Conservation (phyloP, 2,329 filamentous ascomycete genomes). For the Fusarium circinatum region DNA sequence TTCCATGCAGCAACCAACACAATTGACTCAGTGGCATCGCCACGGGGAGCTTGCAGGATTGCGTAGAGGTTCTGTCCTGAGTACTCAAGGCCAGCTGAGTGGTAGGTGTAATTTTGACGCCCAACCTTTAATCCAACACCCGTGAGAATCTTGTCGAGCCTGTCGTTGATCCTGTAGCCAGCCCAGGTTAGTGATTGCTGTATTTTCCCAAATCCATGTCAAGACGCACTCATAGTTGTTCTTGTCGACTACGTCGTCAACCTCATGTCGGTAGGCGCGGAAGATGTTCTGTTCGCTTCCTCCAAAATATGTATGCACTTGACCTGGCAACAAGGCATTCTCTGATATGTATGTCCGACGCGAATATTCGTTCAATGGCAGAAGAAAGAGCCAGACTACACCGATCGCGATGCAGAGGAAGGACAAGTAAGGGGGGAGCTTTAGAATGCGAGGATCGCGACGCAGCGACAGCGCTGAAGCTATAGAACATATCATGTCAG, state of each 20-base stretch:
- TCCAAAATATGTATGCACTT: conserved; percentile 97
- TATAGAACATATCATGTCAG: conserved; percentile 42
- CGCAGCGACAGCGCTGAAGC: conserved; percentile 75
- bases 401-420: conserved; percentile 86
- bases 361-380: conserved; percentile 91
- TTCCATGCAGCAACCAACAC: conserved; percentile 91
- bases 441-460: conserved; percentile 82
- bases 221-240: conserved; percentile 63
- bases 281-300: conserved; percentile 97
- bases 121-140: conserved; percentile 87
- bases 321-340: conserved; percentile 92
- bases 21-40: conserved; percentile 96
- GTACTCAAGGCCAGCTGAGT: conserved; percentile 77
- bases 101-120: conserved; percentile 88
- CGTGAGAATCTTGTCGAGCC: conserved; percentile 78
- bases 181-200: background rate
- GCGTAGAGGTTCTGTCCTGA: conserved; percentile 92
- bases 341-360: conserved; percentile 96
- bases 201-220: background rate
- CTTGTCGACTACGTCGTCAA: conserved; percentile 69
- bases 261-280: conserved; percentile 86
- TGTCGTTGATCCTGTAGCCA: conserved; percentile 68
- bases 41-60: conserved; percentile 90
- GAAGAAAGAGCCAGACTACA: conserved; percentile 86
- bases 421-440: conserved; percentile 88